These are phyloP conservation scores for Pseudogymnoascus sp. DNA, from an alignment of 2,329 filamentous ascomycete genomes.

Conservation along the genomic window DNA sequence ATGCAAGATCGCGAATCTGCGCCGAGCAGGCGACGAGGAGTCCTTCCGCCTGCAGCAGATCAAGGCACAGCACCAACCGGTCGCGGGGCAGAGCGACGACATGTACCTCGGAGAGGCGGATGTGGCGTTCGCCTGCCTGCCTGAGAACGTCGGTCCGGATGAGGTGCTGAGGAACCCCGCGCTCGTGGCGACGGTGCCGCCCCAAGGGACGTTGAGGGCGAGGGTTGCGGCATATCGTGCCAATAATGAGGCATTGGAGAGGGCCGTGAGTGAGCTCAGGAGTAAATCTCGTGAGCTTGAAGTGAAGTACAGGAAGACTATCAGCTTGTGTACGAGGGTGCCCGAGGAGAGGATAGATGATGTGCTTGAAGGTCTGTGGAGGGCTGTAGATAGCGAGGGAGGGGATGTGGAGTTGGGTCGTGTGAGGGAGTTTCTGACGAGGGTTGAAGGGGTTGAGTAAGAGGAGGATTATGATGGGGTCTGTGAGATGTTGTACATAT, in stretches of 20 bases:
- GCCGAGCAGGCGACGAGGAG: slow-evolving; percentile 64
- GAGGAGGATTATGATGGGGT: neutral
- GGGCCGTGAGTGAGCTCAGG: slow-evolving; percentile 62
- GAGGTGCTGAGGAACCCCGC: slow-evolving; percentile 16
- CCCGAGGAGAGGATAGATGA: slow-evolving; percentile 70
- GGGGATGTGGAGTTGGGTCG: slow-evolving; percentile 67
- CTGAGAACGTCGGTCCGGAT: slow-evolving; percentile 13
- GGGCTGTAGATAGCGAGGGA: slow-evolving; percentile 82
- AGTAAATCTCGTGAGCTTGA: slow-evolving; percentile 77
- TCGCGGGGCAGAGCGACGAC: slow-evolving; percentile 37
- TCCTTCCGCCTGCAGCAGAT: slow-evolving; percentile 44
- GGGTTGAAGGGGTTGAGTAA: slow-evolving; percentile 50
- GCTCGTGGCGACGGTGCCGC: slow-evolving; percentile 39
- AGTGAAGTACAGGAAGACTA: slow-evolving; percentile 78
- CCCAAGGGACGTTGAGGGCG: slow-evolving; percentile 53
- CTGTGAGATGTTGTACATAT: neutral
- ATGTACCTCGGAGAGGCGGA: slow-evolving; percentile 33
- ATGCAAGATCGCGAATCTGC: slow-evolving; percentile 71
- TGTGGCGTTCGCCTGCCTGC: slow-evolving; percentile 18
- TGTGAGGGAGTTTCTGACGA: slow-evolving; percentile 70
- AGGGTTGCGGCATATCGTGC: slow-evolving; percentile 61
- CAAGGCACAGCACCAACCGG: slow-evolving; percentile 34
- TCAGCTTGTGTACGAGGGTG: slow-evolving; percentile 77
- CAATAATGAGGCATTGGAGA: slow-evolving; percentile 59
- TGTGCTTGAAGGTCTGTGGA: slow-evolving; percentile 68